Conservation (phyloP, 2,329 filamentous ascomycete genomes). For the Colletotrichum liriopes region DNA sequence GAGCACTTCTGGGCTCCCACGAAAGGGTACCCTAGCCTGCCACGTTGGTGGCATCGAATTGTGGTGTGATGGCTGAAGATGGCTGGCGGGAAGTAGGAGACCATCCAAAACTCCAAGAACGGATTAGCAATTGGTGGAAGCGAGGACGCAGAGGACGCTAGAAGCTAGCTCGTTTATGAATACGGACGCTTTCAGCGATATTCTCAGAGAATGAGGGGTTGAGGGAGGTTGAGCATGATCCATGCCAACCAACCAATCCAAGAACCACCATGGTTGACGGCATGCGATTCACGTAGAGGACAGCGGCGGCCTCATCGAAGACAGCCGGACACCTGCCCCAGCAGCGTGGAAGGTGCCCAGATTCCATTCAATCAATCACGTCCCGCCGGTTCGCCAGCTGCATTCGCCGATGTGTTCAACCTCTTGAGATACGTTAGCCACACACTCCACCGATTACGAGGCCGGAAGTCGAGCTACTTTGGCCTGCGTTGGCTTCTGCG, state of each 20-base stretch:
- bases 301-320: not conserved
- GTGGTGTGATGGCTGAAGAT: not conserved
- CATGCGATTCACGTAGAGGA: not conserved
- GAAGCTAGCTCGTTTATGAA: conserved; percentile 4
- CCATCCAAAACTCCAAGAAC: not conserved
- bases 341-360: not conserved
- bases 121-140: not conserved
- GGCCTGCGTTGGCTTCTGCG: not conserved
- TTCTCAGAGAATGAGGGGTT: not conserved
- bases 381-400: not conserved
- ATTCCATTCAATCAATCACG: not conserved
- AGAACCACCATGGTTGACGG: not conserved
- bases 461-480: not conserved
- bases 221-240: conserved; percentile 11
- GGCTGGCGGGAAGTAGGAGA: not conserved
- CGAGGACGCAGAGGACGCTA: conserved; percentile 2
- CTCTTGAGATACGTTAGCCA: not conserved
- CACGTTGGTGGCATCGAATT: not conserved
- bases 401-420: not conserved
- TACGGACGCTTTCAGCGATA: not conserved
- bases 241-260: not conserved
- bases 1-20: not conserved
- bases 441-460: not conserved
- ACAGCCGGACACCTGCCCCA: conserved; percentile 13
- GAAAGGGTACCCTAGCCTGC: not conserved